phyloP scores from a whole-genome alignment of 768 basidiomycete species.

The Hirschioporus abietinus region DNA sequence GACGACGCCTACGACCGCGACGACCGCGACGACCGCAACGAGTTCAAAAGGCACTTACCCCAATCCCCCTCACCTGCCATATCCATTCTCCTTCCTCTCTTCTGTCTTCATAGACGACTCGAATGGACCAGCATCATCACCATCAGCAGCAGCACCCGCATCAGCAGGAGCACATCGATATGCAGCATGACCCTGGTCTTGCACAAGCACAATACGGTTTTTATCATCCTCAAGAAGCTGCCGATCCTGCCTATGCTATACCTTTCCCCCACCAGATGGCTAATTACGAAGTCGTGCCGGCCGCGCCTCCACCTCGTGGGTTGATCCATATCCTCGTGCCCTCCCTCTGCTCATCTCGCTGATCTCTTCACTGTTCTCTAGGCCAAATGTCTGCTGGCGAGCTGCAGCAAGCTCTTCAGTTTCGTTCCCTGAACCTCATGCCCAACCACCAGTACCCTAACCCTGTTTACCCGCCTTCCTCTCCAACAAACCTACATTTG shows the following conservation, averaged over 20 bases:
- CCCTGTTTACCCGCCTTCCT: conserved; percentile 46
- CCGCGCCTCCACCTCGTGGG: conserved; percentile 69
- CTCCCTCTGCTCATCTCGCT: conserved; percentile 57
- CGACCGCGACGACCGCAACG: not conserved
- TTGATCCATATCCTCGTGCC: conserved; percentile 47
- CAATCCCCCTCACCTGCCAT: conserved; percentile 2
- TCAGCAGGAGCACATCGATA: conserved; percentile 4
- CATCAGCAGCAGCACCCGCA: conserved; percentile 3
- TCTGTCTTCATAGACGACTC: conserved; percentile 2
- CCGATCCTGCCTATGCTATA: conserved; percentile 46
- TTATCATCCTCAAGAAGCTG: conserved; percentile 44
- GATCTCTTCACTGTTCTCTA: conserved; percentile 38
- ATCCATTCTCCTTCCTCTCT: not conserved
- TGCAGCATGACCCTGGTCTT: conserved; percentile 3
- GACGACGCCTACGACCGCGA: conserved; percentile 1
- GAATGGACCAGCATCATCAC: conserved; percentile 2
- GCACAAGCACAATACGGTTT: conserved; percentile 40
- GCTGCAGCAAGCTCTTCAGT: conserved; percentile 60
- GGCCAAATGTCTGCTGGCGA: conserved; percentile 62
- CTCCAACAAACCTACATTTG: conserved; percentile 66
- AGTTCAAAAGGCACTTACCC: conserved; percentile 2
- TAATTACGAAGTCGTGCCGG: conserved; percentile 50
- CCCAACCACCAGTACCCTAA: conserved; percentile 56
- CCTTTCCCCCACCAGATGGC: conserved; percentile 51
- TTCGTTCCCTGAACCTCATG: conserved; percentile 61